Base-by-base conservation (phyloP, 108 stramenopile genomes). In the Pseudonitzschia pungens region DNA sequence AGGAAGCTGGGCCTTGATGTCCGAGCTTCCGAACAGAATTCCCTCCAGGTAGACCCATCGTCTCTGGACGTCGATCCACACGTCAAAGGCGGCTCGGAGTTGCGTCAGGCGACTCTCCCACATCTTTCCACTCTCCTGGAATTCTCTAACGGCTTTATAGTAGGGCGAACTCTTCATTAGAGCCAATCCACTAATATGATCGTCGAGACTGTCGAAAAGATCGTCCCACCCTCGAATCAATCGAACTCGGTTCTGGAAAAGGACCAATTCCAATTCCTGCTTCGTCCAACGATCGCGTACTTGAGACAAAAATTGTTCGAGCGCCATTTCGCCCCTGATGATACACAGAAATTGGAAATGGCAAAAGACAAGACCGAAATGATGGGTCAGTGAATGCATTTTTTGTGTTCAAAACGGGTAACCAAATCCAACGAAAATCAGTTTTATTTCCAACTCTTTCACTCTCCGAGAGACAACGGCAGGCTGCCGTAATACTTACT, bases 61-160 rank as follows among this genome's bases (percentile, higher is more conserved):
- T 31, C 97, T 83, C 82, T 99, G 99, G 10, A 97, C 97, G 65
- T 98, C 97, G 48, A 97, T 92, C 99, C 98, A 99, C 4, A 92
- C 69, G 71, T 99, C 98, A 68, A 99, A 95, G 10, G 96, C 91
- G 20, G 85, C 78, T 41, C 94, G 79, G 7, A 99, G 89, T 70
- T 91, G 89, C 4, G 93, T 91, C 45, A 99, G 78, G 33, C 95
- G 87, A 54, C 94, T 94, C 69, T 98, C 98, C 98, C 98, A 99
- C 8, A 90, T 68, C 53, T 89, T 87, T 0, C 96, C 96, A 54
- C 97, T 97, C 76, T 98, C 97, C 74, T 98, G 97, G 74, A 99
- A 99, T 67, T 98, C 97, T 60, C 91, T 81, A 1, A 96, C 95
- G 21, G 91, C 64, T 28, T 87, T 82, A 64, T 96, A 99, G 78